These are phyloP conservation scores for Entamoeba nuttalli DNA, from an alignment of 208 protist species.

Conservation along the genomic window DNA sequence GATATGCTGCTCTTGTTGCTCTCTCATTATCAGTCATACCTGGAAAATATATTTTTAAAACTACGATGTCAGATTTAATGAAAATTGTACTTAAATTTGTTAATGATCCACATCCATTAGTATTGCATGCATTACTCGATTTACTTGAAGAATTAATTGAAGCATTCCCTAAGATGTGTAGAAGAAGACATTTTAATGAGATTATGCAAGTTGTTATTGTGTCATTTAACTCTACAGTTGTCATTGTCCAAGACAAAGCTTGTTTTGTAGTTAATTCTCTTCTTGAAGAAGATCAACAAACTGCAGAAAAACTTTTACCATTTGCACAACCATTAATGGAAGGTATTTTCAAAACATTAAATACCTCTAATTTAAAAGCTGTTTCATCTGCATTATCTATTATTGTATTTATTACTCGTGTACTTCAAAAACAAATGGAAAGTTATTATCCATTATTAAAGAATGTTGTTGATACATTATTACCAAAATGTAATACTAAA, in stretches of 20 bases:
- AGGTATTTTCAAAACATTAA: neutral
- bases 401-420: neutral
- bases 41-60: neutral
- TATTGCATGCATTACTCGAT: neutral
- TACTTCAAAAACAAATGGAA: neutral
- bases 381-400: neutral
- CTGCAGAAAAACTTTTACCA: neutral
- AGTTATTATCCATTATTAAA: neutral
- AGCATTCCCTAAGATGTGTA: neutral
- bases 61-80: neutral
- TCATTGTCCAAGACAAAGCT: neutral
- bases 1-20: neutral
- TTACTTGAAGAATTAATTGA: neutral
- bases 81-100: neutral
- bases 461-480: neutral
- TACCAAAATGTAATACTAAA: neutral
- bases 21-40: neutral
- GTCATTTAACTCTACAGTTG: neutral
- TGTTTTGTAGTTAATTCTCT: neutral
- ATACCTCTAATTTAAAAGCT: neutral
- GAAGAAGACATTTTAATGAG: neutral
- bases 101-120: neutral
- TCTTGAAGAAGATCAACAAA: neutral
- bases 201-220: neutral
- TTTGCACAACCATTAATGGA: neutral